Evolutionary conservation across 805 yeast genomes (phyloP), one percentile per base, ranked within the genome.

Genomic region (Saccharomycopsis fermentans): DNA sequence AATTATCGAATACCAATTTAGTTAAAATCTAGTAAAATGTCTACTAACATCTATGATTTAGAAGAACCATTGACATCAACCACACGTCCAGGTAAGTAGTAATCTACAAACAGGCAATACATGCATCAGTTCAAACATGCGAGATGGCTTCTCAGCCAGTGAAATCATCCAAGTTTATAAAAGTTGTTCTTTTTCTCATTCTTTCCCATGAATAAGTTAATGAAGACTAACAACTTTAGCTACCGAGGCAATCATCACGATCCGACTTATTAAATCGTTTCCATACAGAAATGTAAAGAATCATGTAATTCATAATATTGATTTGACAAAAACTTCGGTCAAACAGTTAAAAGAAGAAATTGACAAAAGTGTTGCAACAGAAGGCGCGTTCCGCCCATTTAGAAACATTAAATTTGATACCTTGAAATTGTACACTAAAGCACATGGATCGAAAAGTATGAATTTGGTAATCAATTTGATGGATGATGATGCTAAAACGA

Each of bases 361-460:
- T 9, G 65, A 74, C 48, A 64, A 77, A 52, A 71, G 71, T 32
- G 77, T 81, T 51, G 69, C 75, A 47, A 79, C 85, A 4, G 77
- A 81, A 14, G 90, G 94, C 6, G 82, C 81, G 0, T 80, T 84
- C 60, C 78, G 97, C 66, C 96, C 98, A 1, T 91, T 83, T 70
- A 78, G 97, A 67, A 87, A 78, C 61, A 87, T 88, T 9, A 75
- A 72, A 0, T 87, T 82, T 63, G 87, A 92, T 67, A 76, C 91
- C 0, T 69, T 92, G 58, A 94, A 94, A 70, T 78, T 94, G 6
- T 94, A 94, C 72, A 87, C 96, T 32, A 90, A 90, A 68, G 98
- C 99, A 0, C 98, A 92, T 70, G 94, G 95, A 12, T 81, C 96
- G 34, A 94, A 94, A 72, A 88, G 97, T 1, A 86, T 90, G 82